phyloP scores from a whole-genome alignment of 2,329 filamentous ascomycete genomes.

The Colletotrichum abscissum region DNA sequence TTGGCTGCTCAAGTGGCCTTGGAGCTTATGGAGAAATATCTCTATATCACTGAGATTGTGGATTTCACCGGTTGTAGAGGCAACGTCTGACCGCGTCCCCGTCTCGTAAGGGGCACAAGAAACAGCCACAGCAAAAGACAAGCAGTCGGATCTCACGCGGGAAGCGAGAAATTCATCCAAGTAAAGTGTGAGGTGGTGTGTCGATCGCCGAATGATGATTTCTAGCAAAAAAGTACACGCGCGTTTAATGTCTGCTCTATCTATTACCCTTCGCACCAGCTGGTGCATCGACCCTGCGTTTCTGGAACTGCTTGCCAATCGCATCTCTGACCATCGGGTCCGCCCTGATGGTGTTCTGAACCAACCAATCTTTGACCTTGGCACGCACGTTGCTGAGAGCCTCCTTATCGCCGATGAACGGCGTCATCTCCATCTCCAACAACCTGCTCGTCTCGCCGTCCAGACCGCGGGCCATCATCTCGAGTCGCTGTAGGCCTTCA shows the following conservation, averaged over 20 bases:
- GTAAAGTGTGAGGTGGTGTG: neutral
- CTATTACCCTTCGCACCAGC: constrained; percentile 67
- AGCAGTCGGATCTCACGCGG: neutral
- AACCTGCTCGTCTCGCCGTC: constrained; percentile 78
- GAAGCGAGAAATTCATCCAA: neutral
- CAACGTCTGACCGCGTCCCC: too few species aligned
- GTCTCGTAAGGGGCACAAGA: neutral
- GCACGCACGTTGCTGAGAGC: constrained; percentile 72
- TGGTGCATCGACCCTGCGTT: constrained; percentile 70
- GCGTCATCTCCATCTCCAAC: constrained; percentile 82
- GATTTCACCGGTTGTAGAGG: neutral
- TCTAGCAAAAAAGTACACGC: neutral
- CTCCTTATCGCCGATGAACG: constrained; percentile 79
- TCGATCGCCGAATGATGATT: neutral
- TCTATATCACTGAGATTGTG: neutral
- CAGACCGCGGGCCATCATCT: constrained; percentile 66
- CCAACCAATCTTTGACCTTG: constrained; percentile 86
- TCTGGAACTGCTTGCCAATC: constrained; percentile 74
- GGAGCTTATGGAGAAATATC: too few species aligned
- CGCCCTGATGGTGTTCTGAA: constrained; percentile 84
- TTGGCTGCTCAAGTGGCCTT: too few species aligned
- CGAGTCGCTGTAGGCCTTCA: constrained; percentile 72
- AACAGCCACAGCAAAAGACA: neutral
- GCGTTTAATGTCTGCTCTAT: constrained; percentile 39
- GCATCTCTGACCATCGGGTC: constrained; percentile 88